phyloP scores from a whole-genome alignment of 1,139 yeast species.

The Magnusiomyces ingens region DNA sequence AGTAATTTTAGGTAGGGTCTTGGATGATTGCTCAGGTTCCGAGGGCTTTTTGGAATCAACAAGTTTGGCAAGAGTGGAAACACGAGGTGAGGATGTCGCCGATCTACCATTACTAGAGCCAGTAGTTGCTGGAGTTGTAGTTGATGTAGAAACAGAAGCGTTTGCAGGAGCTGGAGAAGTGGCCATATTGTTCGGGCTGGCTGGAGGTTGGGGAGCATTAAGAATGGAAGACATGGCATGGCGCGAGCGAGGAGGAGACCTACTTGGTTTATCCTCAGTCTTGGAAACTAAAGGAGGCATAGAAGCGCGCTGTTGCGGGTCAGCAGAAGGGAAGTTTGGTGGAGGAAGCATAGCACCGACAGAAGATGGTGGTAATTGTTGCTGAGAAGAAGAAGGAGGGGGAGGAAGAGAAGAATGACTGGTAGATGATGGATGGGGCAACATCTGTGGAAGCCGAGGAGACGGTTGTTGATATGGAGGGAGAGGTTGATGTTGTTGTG shows the following conservation, averaged over 20 bases:
- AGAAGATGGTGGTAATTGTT: neutral
- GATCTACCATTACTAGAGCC: neutral
- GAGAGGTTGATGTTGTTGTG: neutral
- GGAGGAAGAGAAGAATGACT: neutral
- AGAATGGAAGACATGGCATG: neutral
- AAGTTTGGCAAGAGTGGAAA: neutral
- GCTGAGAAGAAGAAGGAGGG: neutral
- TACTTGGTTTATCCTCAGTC: too few species aligned
- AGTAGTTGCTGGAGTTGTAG: neutral
- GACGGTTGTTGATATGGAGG: neutral
- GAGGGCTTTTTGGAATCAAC: neutral
- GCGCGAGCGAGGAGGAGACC: neutral
- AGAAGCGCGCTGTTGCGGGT: neutral
- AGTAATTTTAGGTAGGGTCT: slow-evolving; percentile 1
- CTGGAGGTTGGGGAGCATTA: neutral
- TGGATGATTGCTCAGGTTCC: slow-evolving; percentile 5
- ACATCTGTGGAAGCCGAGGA: neutral
- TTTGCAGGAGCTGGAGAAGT: too few species aligned
- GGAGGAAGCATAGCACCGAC: slow-evolving; percentile 1
- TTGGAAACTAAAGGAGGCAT: neutral
- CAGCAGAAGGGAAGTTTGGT: slow-evolving; percentile 1
- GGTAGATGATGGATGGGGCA: neutral
- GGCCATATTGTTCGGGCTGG: neutral
- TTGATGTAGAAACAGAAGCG: too few species aligned
- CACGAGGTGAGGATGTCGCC: neutral